phyloP scores from a whole-genome alignment of 352 stramenopile genomes.

The Globisporangium polare region DNA sequence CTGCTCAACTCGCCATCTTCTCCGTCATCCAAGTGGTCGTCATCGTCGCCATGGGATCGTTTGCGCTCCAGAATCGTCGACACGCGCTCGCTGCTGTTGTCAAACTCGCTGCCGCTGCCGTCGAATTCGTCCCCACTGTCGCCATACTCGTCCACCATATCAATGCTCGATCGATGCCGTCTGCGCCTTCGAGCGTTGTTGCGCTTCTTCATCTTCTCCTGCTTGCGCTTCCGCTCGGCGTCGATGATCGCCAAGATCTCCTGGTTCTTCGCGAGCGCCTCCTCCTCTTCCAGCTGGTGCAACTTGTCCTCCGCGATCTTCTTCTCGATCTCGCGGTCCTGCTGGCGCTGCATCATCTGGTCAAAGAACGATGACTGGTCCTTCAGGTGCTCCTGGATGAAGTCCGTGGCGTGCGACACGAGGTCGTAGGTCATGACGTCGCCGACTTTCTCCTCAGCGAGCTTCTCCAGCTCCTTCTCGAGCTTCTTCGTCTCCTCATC shows the following conservation, averaged over 20 bases:
- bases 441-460: conserved; percentile 64
- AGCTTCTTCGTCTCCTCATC: conserved; percentile 60
- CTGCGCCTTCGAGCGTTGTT: conserved; percentile 31
- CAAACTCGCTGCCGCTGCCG: conserved; percentile 27
- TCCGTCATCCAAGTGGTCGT: conserved; percentile 15
- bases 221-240: conserved; percentile 60
- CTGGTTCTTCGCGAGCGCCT: conserved; percentile 61
- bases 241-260: conserved; percentile 80
- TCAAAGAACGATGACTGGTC: conserved; percentile 87
- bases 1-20: conserved; percentile 12
- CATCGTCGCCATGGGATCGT: conserved; percentile 21
- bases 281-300: conserved; percentile 51
- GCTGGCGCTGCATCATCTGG: conserved; percentile 82
- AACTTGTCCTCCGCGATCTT: conserved; percentile 57
- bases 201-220: conserved; percentile 56
- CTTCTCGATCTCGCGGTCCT: conserved; percentile 55
- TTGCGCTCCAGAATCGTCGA: conserved; percentile 33
- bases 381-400: conserved; percentile 77
- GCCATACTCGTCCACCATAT: conserved; percentile 31
- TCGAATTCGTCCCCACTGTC: conserved; percentile 19
- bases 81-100: conserved; percentile 30
- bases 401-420: conserved; percentile 77
- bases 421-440: conserved; percentile 82
- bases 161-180: conserved; percentile 57
- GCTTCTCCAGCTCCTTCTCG: conserved; percentile 43